phyloP scores from a whole-genome alignment of 768 basidiomycete species.

The Russula sp. region DNA sequence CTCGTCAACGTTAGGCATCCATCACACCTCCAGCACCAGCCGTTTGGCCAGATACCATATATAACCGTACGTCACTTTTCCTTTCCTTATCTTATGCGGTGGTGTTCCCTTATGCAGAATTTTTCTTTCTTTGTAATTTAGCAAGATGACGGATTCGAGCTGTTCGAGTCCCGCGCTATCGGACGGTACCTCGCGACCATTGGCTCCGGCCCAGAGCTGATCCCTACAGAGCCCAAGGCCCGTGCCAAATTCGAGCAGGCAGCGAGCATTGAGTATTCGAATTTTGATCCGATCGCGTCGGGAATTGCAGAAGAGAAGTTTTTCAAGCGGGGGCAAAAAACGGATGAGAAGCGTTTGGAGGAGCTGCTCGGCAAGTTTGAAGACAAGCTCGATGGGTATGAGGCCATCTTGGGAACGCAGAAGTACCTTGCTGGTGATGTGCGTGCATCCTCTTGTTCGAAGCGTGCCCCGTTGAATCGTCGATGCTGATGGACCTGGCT shows the following conservation, averaged over 20 bases:
- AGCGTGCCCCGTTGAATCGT: too few species aligned
- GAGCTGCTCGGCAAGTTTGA: conserved; percentile 2
- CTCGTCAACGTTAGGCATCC: not conserved
- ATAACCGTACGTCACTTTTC: not conserved
- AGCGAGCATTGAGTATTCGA: conserved; percentile 33
- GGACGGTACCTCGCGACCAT: conserved; percentile 31
- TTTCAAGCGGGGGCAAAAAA: conserved; percentile 6
- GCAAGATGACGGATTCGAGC: conserved; percentile 34
- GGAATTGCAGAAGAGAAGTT: not conserved
- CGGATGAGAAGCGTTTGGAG: conserved; percentile 10
- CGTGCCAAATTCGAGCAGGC: conserved; percentile 35
- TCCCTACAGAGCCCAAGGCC: conserved; percentile 31
- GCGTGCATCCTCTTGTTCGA: not conserved
- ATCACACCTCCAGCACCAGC: conserved; percentile 9
- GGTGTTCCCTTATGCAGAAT: not conserved
- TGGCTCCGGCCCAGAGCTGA: conserved; percentile 32
- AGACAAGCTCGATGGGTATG: conserved; percentile 14
- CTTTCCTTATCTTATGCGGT: not conserved
- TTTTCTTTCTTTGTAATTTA: not conserved
- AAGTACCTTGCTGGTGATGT: conserved; percentile 28
- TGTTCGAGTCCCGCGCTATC: conserved; percentile 37
- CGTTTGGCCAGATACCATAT: conserved; percentile 26
- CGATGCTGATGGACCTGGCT: not conserved
- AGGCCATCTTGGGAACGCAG: conserved; percentile 13
- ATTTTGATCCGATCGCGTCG: conserved; percentile 7